Conservation (phyloP, 2,329 filamentous ascomycete species). For the Aspergillus brunneoviolaceus region DNA sequence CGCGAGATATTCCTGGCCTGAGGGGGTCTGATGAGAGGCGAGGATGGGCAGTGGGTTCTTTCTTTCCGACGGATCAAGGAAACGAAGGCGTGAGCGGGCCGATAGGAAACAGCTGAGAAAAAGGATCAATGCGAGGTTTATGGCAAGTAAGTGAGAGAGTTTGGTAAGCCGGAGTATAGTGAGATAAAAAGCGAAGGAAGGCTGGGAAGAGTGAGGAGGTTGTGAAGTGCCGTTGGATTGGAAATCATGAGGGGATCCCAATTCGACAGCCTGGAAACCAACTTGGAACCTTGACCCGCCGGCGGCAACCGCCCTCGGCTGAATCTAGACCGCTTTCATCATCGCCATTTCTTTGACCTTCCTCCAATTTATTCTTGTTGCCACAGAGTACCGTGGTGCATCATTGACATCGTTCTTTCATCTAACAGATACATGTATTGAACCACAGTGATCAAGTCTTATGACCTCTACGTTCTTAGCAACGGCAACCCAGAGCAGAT, state of each 20-base stretch:
- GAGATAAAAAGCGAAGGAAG: background rate
- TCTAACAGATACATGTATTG: background rate
- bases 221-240: conserved; percentile 10
- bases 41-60: background rate
- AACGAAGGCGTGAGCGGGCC: background rate
- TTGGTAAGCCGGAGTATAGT: background rate
- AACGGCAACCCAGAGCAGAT: too few relatives aligned
- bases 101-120: background rate
- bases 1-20: background rate
- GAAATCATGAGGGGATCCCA: conserved; percentile 18
- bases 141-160: background rate
- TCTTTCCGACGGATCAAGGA: background rate
- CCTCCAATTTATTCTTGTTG: background rate
- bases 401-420: background rate
- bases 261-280: conserved; percentile 9
- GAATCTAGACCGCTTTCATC: conserved; percentile 18
- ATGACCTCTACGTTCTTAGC: too few relatives aligned
- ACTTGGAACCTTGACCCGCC: background rate
- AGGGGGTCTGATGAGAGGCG: background rate
- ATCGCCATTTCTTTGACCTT: background rate
- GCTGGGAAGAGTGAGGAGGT: background rate
- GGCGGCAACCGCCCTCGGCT: conserved; percentile 2
- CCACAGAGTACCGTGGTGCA: background rate
- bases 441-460: too few relatives aligned
- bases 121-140: conserved; percentile 6